Percentiles rank a stretch among this genome's conserved stretches.
Evolutionary conservation across 495 filamentous ascomycete species (phyloP).

Genomic region (Letharia lupina): DNA sequence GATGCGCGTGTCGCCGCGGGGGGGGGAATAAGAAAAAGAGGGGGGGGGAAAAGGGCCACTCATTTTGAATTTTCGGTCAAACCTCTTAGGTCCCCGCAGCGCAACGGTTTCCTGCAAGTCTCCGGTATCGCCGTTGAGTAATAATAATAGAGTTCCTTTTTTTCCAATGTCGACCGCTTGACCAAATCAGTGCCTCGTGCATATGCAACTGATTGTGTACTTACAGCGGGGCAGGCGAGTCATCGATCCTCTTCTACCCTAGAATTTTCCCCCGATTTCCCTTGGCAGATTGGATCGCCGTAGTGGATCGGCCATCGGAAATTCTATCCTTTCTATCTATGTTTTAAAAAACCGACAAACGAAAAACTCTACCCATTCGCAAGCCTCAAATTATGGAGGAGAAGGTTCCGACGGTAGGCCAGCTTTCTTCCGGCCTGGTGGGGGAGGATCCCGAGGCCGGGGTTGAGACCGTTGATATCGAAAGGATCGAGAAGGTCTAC

Average conservation of each 20-base stretch:
- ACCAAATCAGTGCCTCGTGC: background rate
- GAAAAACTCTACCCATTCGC: too few species aligned
- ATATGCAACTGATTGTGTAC: background rate
- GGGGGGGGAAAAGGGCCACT: background rate
- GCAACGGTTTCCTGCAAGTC: background rate
- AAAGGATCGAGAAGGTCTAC: slow-evolving; percentile 56
- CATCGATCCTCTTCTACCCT: background rate
- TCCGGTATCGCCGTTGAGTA: background rate
- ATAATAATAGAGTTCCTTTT: background rate
- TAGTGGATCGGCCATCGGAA: too few species aligned
- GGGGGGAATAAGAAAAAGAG: too few species aligned
- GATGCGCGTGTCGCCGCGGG: too few species aligned
- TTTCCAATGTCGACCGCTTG: background rate
- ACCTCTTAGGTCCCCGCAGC: background rate
- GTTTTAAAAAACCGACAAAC: too few species aligned
- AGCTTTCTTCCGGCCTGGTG: background rate
- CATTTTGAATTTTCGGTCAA: background rate
- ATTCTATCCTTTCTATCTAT: too few species aligned
- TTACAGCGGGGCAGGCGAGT: background rate
- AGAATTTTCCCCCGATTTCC: background rate
- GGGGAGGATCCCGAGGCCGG: slow-evolving; percentile 31
- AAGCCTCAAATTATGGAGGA: background rate
- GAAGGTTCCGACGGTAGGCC: background rate
- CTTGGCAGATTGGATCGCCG: background rate
- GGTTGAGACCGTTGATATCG: slow-evolving; percentile 40